Evolutionary conservation across 768 basidiomycete species (phyloP).

Genomic region (Leccinum obscurum): DNA sequence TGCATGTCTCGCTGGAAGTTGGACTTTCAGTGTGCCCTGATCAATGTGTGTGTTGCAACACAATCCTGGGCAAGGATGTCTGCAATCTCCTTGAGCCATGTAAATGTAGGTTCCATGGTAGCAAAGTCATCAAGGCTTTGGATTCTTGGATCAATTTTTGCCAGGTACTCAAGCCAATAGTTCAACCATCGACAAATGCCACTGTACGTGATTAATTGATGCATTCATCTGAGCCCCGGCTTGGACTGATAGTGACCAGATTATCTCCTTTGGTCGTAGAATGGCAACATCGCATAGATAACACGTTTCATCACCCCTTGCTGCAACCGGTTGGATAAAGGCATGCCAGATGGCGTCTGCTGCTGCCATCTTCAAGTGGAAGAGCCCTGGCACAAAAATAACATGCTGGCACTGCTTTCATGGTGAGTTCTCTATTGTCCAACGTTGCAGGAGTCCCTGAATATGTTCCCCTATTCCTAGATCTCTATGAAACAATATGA

Average conservation of each 20-base stretch:
- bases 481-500: neutral
- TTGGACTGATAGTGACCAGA: conserved; percentile 29
- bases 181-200: conserved; percentile 30
- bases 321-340: conserved; percentile 10
- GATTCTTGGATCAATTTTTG: neutral
- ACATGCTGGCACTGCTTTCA: conserved; percentile 33
- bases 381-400: conserved; percentile 35
- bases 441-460: neutral
- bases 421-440: conserved; percentile 16
- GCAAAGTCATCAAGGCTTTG: conserved; percentile 18
- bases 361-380: conserved; percentile 38
- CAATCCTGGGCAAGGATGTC: conserved; percentile 11
- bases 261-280: conserved; percentile 33
- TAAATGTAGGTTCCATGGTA: conserved; percentile 12
- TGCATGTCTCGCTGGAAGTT: conserved; percentile 3
- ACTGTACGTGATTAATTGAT: conserved; percentile 35
- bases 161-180: conserved; percentile 27
- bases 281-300: conserved; percentile 23
- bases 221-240: conserved; percentile 39
- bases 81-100: conserved; percentile 30
- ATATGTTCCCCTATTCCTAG: conserved; percentile 1
- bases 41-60: neutral
- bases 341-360: conserved; percentile 23
- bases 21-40: neutral
- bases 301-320: conserved; percentile 10